Evolutionary conservation across 2,329 filamentous ascomycete genomes (phyloP), one percentile per base, ranked within the genome.

Genomic region (Clathrospora elynae): DNA sequence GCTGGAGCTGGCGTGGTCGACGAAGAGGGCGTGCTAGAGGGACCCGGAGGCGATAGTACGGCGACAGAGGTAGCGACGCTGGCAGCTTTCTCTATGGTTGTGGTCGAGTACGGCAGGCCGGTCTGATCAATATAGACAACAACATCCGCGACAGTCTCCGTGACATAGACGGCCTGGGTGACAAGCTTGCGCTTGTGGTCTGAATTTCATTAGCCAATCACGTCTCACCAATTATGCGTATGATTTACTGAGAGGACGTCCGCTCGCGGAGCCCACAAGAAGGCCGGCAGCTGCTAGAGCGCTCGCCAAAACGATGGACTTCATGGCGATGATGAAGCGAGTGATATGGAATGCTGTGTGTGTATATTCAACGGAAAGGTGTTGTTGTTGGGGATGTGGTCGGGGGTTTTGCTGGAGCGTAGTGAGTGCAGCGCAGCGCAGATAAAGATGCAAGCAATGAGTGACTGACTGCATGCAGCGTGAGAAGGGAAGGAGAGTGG

Each of bases 291-390:
- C 49, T 49, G 47, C 57, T 31, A 67, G 42, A 35, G 68, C 64
- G 42, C 73, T 42, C 46, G 64, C 64, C 34, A 76, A 59, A 43
- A 63, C 44, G 33, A 64, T 53, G 48, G 65, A 57, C 69, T 75
- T 78, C 78, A 81, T 81, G 50, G 33, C 54, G 51, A 56, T 16
- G 29, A 53, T 59, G 54, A 57, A 64, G 57, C 53, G 55, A 63
- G 34, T 57, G 61, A 55, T 59, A 59, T 57, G 54, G 56, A 61
- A 64, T 67, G 61, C 37, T 54, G 30, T 14, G 37, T 35, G 36
- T 49, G 46, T 39, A 43, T 45, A 57, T 53, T 42, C 37, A 54
- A 49, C 36, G 49, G 49, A 46, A 50, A 51, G n/a, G 50, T 55
- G 41, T 37, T 49, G 45, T 29, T 36, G 46, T 44, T 29, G 32